Evolutionary conservation across 148 eudicot genomes (phyloP), one percentile per base, ranked within the genome.

Genomic region (Fagopyrum esculentum): DNA sequence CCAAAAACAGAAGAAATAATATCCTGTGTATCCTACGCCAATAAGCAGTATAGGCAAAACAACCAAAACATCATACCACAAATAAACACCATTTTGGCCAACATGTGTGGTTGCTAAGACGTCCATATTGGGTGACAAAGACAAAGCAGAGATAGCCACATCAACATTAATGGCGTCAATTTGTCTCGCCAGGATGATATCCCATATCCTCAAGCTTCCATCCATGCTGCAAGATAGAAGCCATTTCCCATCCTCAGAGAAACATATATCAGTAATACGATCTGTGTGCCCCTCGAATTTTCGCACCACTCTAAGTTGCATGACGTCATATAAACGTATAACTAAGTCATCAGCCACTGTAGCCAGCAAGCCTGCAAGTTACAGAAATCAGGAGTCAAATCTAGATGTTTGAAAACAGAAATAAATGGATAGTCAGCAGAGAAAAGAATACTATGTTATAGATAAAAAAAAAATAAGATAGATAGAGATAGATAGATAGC

Each of bases 211-310:
- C 61, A 96, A 87, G 64, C 89, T 96, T 79, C 98, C 94, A 85
- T 96, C 99, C 99, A 96, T 96, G 86, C 99, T 92, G 70, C 94
- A 90, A 5, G 98, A 87, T 77, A 96, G 74, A 78, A 96, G 98
- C 99, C 99, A 96, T 87, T 96, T 96, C 8, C 99, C 99, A 84
- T 96, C 99, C 85, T 96, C 98, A 72, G 98, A 92, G 82, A 90
- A 96, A 80, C 97, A 96, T 80, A 89, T 70, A 79, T 96, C 99
- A 43, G 98, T 96, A 49, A 96, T 76, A 76, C 98, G 93, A 73
- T 96, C 98, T 6, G 84, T 46, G 78, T 96, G 99, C 75, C 99
- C 99, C 81, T 90, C 98, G 81, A 96, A 96, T 77, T 96, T 90
- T 73, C 99, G 91, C 66, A 96, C 99, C 95, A 96, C 81, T 75